Percentiles rank a stretch among this genome's conserved stretches.
phyloP scores from a whole-genome alignment of 1,284 basidiomycete species.

The Athelia sp. region DNA sequence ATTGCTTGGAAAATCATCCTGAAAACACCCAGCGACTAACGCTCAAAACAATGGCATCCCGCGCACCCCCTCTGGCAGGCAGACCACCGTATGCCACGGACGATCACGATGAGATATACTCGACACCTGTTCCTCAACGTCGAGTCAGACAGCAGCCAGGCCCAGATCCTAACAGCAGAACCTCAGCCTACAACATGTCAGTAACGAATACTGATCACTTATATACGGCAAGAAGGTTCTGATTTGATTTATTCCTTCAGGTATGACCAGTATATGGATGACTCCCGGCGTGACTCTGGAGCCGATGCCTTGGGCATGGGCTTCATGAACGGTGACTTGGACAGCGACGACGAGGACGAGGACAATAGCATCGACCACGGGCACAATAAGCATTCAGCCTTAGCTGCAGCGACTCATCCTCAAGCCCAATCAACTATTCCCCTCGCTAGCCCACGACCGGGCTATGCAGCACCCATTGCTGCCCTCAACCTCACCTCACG shows the following conservation, averaged over 20 bases:
- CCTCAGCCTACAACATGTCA: constrained; percentile 63
- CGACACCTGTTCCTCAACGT: constrained; percentile 43
- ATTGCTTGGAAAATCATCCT: not conserved
- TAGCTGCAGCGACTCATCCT: constrained; percentile 29
- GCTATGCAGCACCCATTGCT: constrained; percentile 64
- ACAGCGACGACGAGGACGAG: constrained; percentile 41
- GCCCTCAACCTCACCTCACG: constrained; percentile 52
- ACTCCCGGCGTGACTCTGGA: constrained; percentile 41
- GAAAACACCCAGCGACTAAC: not conserved
- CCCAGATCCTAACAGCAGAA: constrained; percentile 37
- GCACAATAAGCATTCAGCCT: constrained; percentile 28
- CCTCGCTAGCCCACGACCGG: constrained; percentile 65
- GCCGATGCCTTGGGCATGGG: constrained; percentile 48
- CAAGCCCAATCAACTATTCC: constrained; percentile 30
- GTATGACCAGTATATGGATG: constrained; percentile 58
- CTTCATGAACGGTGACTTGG: constrained; percentile 43
- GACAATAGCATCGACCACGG: constrained; percentile 25
- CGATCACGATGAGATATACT: constrained; percentile 39
- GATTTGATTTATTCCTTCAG: constrained; percentile 26
- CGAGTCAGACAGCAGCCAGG: constrained; percentile 31
- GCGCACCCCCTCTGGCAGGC: constrained; percentile 45
- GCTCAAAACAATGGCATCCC: not conserved
- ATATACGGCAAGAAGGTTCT: not conserved
- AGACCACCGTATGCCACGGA: constrained; percentile 63
- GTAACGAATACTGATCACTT: constrained; percentile 21